Conservation (phyloP, 2,329 filamentous ascomycete genomes). For the Byssochlamys sp. region DNA sequence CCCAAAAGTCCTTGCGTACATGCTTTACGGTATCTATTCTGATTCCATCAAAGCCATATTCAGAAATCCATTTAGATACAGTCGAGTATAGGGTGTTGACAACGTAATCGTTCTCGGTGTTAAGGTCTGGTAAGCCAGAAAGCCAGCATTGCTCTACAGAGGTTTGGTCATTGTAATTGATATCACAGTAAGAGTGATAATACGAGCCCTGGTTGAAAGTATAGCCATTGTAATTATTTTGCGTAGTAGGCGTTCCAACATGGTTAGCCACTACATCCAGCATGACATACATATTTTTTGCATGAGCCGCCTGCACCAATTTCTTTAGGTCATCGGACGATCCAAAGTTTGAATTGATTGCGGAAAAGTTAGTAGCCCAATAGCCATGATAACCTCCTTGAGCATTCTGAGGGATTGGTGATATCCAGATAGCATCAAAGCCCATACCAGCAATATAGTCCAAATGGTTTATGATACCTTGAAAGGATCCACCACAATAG, state of each 20-base stretch:
- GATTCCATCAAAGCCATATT: constrained; percentile 41
- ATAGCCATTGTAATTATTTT: constrained; percentile 10
- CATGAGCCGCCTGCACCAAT: constrained; percentile 34
- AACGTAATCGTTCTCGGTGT: constrained; percentile 34
- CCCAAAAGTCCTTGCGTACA: too few relatives aligned
- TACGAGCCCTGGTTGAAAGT: constrained; percentile 14
- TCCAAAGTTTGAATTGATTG: constrained; percentile 39
- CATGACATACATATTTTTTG: constrained; percentile 40
- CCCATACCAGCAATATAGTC: constrained; percentile 40
- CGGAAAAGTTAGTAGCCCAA: constrained; percentile 38
- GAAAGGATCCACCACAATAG: constrained; percentile 40
- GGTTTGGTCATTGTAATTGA: constrained; percentile 26
- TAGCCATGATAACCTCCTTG: constrained; percentile 37
- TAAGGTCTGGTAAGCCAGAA: constrained; percentile 39
- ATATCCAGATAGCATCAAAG: constrained; percentile 25
- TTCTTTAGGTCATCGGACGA: constrained; percentile 35
- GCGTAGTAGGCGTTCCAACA: constrained; percentile 8
- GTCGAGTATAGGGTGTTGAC: too few relatives aligned
- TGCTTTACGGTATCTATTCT: constrained; percentile 43
- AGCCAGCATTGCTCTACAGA: too few relatives aligned
- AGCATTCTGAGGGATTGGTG: constrained; percentile 17
- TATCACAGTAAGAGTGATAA: constrained; percentile 11
- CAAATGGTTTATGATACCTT: constrained; percentile 33
- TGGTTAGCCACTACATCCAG: constrained; percentile 39
- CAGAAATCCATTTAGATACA: constrained; percentile 32